These are phyloP conservation scores for Tetracladium setigerum DNA, from an alignment of 495 filamentous ascomycete genomes.

Conservation along the genomic window DNA sequence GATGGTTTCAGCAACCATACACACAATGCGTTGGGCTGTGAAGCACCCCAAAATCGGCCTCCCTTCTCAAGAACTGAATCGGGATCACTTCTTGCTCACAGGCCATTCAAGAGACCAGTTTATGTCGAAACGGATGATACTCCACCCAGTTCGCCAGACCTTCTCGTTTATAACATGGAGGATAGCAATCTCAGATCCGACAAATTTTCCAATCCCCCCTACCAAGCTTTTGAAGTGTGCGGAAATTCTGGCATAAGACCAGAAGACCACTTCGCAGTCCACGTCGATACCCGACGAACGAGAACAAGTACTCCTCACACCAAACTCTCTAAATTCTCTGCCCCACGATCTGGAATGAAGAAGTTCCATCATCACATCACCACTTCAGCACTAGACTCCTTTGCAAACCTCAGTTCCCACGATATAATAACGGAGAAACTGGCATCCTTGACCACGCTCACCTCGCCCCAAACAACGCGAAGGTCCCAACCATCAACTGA, in stretches of 20 bases:
- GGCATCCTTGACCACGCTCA: constrained; percentile 29
- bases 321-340: constrained; percentile 9
- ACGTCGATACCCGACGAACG: constrained; percentile 42
- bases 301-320: constrained; percentile 13
- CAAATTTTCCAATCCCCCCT: constrained; percentile 9
- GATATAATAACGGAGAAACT: constrained; percentile 31
- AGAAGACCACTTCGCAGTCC: constrained; percentile 57
- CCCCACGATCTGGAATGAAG: background rate
- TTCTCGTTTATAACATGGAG: constrained; percentile 24
- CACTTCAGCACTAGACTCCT: constrained; percentile 4
- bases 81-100: constrained; percentile 34
- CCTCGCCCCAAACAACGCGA: constrained; percentile 11
- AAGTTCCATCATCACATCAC: constrained; percentile 10
- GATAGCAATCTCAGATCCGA: constrained; percentile 13
- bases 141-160: constrained; percentile 3
- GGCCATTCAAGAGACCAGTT: constrained; percentile 28
- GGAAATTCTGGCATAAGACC: constrained; percentile 59
- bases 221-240: constrained; percentile 46
- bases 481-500: background rate
- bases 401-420: constrained; percentile 19
- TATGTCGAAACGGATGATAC: constrained; percentile 17
- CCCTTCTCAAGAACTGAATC: constrained; percentile 26
- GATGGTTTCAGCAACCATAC: constrained; percentile 14
- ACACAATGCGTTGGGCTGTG: constrained; percentile 18
- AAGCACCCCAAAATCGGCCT: background rate